Evolutionary conservation across 148 eudicot species (phyloP), one percentile per base, ranked within the genome.

Genomic region (Silene latifolia): DNA sequence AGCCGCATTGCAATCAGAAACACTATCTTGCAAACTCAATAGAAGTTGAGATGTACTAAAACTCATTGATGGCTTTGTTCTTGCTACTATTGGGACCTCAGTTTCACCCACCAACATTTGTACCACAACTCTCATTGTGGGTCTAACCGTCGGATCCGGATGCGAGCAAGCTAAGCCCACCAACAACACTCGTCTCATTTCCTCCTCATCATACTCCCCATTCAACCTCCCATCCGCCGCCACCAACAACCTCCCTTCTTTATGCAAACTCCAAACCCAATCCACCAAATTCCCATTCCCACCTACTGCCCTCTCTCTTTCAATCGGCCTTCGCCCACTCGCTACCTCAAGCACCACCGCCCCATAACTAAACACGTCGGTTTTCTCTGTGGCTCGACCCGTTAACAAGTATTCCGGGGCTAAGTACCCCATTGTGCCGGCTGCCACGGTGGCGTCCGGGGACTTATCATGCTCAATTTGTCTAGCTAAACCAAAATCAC

Each of bases 371-470:
- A 84, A 91, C 7, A 87, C 92, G 54, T 91, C 97, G 0, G 92
- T 88, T 18, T 85, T 89, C 63, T 89, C 93, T 0, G 87, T 86
- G 0, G 97, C 97, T 3, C 92, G 78, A 0, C 97, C 93, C 0
- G 92, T 91, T 14, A 88, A 5, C 13, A 91, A 73, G 25, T 89
- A 91, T 65, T 91, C 97, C 1, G 97, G 97, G 2, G 97, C 97
- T 58, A 91, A 61, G 73, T 91, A 91, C 61, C 97, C 97, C 97
- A 91, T 91, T 23, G 97, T 91, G 25, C 97, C 97, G 1, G 93
- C 97, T 1, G 91, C 92, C 63, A 83, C 88, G 0, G 93, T 88
- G 25, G 89, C 88, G 21, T 88, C 93, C 20, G 93, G 92, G 0
- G 97, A 89, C 71, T 85, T 88, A 4, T 91, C 92, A 58, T 89